Base-by-base conservation (phyloP, 2,329 filamentous ascomycete species). In the Colletotrichum euphorbiae region DNA sequence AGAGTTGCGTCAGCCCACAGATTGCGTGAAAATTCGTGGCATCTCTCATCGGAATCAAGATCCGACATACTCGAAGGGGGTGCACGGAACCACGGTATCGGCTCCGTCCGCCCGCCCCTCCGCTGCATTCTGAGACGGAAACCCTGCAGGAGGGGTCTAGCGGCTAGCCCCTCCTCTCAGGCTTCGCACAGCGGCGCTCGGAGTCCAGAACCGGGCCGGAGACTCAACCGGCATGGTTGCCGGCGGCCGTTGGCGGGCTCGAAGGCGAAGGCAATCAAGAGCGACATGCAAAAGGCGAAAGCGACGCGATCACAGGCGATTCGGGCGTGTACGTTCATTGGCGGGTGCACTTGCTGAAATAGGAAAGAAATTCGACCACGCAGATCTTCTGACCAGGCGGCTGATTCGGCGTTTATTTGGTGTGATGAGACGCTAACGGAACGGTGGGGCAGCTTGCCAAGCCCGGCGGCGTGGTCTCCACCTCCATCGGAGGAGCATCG, bases 41-140 rank as follows among this genome's bases (percentile, higher is more conserved):
- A 6, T 33, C n/a, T n/a, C 24, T 51, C 48, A 31, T 4, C 7
- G 19, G 46, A 28, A 33, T 9, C 48, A 51, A 33, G 15, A 17
- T 1, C 4, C 8, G 6, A 2, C n/a, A 51, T 15, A 9, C 9
- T 51, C 21, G 5, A 21, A 33, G 33, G 33, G 7, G 7, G 8
- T 36, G 33, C 33, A 28, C 15, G 48, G 48, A 31, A 17, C 0
- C 40, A n/a, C 24, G 24, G 24, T 19, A 13, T 58, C 42, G 38
- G 55, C 40, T n/a, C 11, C 45, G 36, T 58, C 55, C 38, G 55
- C 40, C 38, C n/a, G n/a, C 55, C 28, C 24, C 55, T 19, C 28
- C 40, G 55, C 55, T 33, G 38, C 55, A 58, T 58, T 21, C 55
- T 58, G 55, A n/a, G 48, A 21, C 31, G 24, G 48, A 51, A 28